A percentile compares a stretch with the other conserved stretches of the same genome.
Conservation (phyloP, 1,284 basidiomycete genomes). For the Kalmanozyma brasiliensis region DNA sequence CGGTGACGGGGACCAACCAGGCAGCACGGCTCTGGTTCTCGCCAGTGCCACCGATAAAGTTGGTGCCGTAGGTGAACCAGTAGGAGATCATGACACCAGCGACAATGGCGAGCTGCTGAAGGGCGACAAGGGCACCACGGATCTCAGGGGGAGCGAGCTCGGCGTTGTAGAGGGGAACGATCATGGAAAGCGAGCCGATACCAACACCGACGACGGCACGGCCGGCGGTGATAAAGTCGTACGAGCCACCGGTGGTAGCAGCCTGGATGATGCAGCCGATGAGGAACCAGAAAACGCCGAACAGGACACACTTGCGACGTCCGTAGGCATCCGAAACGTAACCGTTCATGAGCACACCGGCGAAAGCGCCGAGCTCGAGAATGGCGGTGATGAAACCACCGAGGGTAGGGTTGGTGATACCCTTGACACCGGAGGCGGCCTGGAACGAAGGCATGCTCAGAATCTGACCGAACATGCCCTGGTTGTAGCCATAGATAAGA, state of each 20-base stretch:
- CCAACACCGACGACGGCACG: constrained; percentile 80
- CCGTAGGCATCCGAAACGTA: constrained; percentile 77
- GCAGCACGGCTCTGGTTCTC: constrained; percentile 76
- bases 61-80: constrained; percentile 81
- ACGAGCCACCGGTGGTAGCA: constrained; percentile 72
- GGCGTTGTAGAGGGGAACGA: constrained; percentile 79
- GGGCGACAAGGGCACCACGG: constrained; percentile 80
- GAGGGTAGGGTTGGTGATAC: constrained; percentile 80
- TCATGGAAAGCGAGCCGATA: constrained; percentile 80
- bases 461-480: constrained; percentile 73
- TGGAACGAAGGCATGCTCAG: constrained; percentile 82
- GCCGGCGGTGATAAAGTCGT: constrained; percentile 75
- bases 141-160: constrained; percentile 83
- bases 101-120: constrained; percentile 73
- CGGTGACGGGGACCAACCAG: constrained; percentile 80
- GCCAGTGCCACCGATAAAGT: constrained; percentile 70
- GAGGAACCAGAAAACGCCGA: constrained; percentile 77
- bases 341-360: constrained; percentile 77
- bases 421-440: constrained; percentile 75
- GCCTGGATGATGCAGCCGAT: constrained; percentile 77
- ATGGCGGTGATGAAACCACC: constrained; percentile 75
- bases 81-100: constrained; percentile 72
- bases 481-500: constrained; percentile 81
- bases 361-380: constrained; percentile 78
- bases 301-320: constrained; percentile 75